These are phyloP conservation scores for Phytophthora hybrid DNA, from an alignment of 352 stramenopile species.

Conservation along the genomic window DNA sequence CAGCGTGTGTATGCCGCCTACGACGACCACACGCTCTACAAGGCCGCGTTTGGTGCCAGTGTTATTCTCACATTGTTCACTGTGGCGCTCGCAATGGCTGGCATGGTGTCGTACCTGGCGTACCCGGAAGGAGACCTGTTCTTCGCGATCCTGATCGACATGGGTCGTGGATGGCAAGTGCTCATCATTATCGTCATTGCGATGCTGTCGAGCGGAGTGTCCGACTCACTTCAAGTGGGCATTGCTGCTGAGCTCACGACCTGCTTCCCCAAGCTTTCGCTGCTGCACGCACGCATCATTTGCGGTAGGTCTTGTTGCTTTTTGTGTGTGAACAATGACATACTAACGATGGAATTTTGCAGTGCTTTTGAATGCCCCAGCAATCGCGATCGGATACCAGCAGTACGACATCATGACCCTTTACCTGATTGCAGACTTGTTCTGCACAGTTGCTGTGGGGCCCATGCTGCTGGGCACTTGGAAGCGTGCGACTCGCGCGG, in stretches of 20 bases:
- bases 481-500: conserved; percentile 46
- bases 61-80: conserved; percentile 72
- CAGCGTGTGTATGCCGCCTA: conserved; percentile 65
- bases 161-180: conserved; percentile 66
- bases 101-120: conserved; percentile 65
- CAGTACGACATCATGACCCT: conserved; percentile 68
- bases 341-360: background rate
- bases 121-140: conserved; percentile 64
- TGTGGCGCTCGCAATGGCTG: conserved; percentile 57
- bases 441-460: conserved; percentile 67
- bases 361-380: conserved; percentile 69
- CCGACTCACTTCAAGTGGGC: too few species aligned
- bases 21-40: conserved; percentile 53
- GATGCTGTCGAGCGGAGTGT: conserved; percentile 31
- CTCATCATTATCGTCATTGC: conserved; percentile 67
- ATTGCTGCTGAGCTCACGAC: too few species aligned
- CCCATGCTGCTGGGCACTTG: conserved; percentile 69
- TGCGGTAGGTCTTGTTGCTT: background rate
- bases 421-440: conserved; percentile 73
- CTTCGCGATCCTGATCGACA: conserved; percentile 73
- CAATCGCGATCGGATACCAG: conserved; percentile 64
- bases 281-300: conserved; percentile 59
- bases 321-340: background rate
- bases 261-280: background rate
- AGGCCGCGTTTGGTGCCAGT: conserved; percentile 42